Evolutionary conservation across 2,329 filamentous ascomycete genomes (phyloP), one percentile per base, ranked within the genome.

Genomic region (Trichoderma pleuroti): DNA sequence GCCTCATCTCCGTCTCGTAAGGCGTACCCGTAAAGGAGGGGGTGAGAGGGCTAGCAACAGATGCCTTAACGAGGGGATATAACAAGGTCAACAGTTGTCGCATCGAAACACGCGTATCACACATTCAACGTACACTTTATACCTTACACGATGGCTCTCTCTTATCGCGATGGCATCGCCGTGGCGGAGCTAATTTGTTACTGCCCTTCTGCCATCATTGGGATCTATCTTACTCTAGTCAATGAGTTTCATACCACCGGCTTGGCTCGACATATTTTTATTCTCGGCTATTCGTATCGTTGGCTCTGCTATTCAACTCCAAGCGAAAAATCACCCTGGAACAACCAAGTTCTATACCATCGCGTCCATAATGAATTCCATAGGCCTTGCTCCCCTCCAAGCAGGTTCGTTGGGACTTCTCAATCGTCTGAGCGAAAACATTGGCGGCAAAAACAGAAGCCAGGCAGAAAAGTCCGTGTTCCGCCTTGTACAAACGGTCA

Each of bases 161-260:
- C 24, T 24, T 65, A 65, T 9, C 42, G 62, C 36, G 42, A 54
- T 65, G 26, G 62, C 42, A 30, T 54, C 42, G 62, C 62, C 3
- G 62, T 65, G 2, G 62, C 62, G 18, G 62, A 54, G 12, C 46
- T 65, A 6, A 36, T 24, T 21, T n/a, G n/a, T 28, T 65, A 54
- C 28, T 54, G 26, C 7, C 62, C 62, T 16, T 65, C 62, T 24
- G 42, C 62, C 3, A 14, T 65, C 2, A 54, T 54, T 54, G 42
- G 42, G 16, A 49, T 65, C 11, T 54, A 65, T 21, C 42, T 54
- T 10, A 65, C 62, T 42, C 8, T 65, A 11, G 24, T 32, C 42
- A 65, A 65, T 36, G 42, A 65, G 42, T 54, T 65, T n/a, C 62
- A 65, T 65, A 65, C 42, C 26, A 34, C 62, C 11, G 62, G 62